Percentiles rank a stretch among this genome's conserved stretches.
phyloP scores from a whole-genome alignment of 176 grass and related monocot species.

The Raddia guianensis region DNA sequence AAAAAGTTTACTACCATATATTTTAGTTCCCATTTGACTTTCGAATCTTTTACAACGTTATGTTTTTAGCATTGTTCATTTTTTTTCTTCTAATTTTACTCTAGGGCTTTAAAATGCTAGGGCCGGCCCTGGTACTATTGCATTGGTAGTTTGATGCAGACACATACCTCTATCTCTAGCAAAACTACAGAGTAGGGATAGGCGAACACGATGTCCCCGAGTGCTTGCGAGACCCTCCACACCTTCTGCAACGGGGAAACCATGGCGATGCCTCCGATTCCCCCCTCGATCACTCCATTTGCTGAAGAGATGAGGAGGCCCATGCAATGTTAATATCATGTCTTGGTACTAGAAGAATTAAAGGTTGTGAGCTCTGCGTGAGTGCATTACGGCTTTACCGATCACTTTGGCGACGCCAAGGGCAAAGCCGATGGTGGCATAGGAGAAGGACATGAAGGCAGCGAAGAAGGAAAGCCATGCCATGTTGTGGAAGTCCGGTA shows the following conservation, averaged over 20 bases:
- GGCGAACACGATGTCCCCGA: constrained; percentile 86
- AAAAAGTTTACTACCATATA: no score
- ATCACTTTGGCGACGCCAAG: constrained; percentile 86
- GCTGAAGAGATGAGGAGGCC: constrained; percentile 21
- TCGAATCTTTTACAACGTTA: no score
- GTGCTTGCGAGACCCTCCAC: constrained; percentile 76
- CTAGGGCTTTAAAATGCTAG: no score
- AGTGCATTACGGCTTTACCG: constrained; percentile 31
- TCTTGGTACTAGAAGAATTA: no score
- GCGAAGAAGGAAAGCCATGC: constrained; percentile 73
- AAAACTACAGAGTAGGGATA: constrained; percentile 85
- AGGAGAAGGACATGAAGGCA: constrained; percentile 82
- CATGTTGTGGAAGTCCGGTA: constrained; percentile 81
- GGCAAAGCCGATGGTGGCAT: constrained; percentile 66
- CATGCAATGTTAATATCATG: no score
- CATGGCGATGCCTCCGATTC: constrained; percentile 51
- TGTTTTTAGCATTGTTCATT: no score
- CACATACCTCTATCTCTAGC: constrained; percentile 70
- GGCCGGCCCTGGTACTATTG: not conserved
- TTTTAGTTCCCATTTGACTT: no score
- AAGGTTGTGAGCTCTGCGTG: not conserved
- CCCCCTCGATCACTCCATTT: constrained; percentile 63
- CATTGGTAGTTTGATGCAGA: not conserved
- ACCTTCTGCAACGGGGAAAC: constrained; percentile 62
- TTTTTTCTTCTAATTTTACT: no score